These are phyloP conservation scores for Calonectria pauciramosa DNA, from an alignment of 2,329 filamentous ascomycete species.

Conservation along the genomic window DNA sequence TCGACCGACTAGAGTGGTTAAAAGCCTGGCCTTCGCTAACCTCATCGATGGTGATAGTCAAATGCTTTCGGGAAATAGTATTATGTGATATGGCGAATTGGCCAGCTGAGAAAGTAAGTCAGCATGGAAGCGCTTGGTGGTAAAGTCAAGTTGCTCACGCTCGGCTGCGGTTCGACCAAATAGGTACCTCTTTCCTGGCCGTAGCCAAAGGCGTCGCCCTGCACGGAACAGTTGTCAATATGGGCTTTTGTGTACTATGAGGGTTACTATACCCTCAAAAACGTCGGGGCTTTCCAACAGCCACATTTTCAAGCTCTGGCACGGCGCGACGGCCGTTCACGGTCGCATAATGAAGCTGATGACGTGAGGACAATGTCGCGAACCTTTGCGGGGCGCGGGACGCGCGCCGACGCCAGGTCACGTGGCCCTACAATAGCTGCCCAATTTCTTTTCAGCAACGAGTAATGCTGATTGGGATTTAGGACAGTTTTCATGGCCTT, in stretches of 20 bases:
- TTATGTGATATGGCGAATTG: constrained; percentile 81
- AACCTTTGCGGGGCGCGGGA: constrained; percentile 36
- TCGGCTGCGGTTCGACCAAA: constrained; percentile 84
- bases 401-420: constrained; percentile 46
- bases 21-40: constrained; percentile 77
- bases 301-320: constrained; percentile 66
- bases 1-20: constrained; percentile 75
- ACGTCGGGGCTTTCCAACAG: constrained; percentile 71
- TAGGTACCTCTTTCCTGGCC: constrained; percentile 86
- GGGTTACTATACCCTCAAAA: constrained; percentile 57
- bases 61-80: constrained; percentile 89
- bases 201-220: constrained; percentile 79
- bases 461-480: not conserved
- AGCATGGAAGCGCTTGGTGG: not conserved
- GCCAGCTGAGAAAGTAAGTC: constrained; percentile 61
- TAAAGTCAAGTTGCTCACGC: constrained; percentile 59
- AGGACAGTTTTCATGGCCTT: not conserved
- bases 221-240: constrained; percentile 17
- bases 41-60: constrained; percentile 79
- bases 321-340: constrained; percentile 36
- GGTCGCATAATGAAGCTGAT: constrained; percentile 35
- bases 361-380: constrained; percentile 45
- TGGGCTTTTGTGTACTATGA: not conserved
- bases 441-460: not conserved
- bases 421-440: constrained; percentile 28